Percentiles rank a stretch among this genome's conserved stretches.
phyloP scores from a whole-genome alignment of 2,329 filamentous ascomycete genomes.

The Emergomyces pasteurianus region DNA sequence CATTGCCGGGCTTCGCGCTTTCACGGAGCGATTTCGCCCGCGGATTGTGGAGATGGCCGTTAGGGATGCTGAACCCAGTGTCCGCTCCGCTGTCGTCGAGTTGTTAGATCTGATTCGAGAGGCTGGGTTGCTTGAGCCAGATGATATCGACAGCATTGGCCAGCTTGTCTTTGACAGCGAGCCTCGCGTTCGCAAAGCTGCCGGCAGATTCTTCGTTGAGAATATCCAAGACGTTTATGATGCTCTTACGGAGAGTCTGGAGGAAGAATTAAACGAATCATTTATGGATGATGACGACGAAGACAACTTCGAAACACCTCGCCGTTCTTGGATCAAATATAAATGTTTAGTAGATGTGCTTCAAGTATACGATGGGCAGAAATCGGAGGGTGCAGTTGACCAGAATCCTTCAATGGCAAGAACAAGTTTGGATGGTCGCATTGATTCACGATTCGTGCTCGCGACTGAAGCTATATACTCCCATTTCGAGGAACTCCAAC shows the following conservation, averaged over 20 bases:
- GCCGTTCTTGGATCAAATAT: conserved; percentile 76
- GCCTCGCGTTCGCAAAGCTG: conserved; percentile 70
- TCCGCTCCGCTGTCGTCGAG: conserved; percentile 69
- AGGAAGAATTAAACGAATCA: conserved; percentile 65
- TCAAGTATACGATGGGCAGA: conserved; percentile 63
- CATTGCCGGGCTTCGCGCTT: conserved; percentile 65
- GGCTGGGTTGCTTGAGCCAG: conserved; percentile 75
- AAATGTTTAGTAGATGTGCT: conserved; percentile 83
- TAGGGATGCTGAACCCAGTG: conserved; percentile 66
- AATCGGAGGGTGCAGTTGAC: conserved; percentile 22
- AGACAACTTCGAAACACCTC: conserved; percentile 60
- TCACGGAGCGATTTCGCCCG: conserved; percentile 81
- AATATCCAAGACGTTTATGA: conserved; percentile 75
- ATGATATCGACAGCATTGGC: conserved; percentile 80
- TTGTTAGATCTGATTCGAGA: conserved; percentile 72
- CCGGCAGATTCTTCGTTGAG: conserved; percentile 80
- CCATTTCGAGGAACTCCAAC: conserved; percentile 63
- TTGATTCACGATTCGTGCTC: conserved; percentile 73
- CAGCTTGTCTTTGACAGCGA: conserved; percentile 84
- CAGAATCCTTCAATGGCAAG: conserved; percentile 15
- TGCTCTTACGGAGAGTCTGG: conserved; percentile 68
- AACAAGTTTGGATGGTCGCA: conserved; percentile 45
- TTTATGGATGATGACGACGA: conserved; percentile 57
- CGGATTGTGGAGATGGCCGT: conserved; percentile 89
- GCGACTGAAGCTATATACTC: conserved; percentile 80